phyloP scores from a whole-genome alignment of 2,329 filamentous ascomycete genomes.

The Aschersonia sp. region DNA sequence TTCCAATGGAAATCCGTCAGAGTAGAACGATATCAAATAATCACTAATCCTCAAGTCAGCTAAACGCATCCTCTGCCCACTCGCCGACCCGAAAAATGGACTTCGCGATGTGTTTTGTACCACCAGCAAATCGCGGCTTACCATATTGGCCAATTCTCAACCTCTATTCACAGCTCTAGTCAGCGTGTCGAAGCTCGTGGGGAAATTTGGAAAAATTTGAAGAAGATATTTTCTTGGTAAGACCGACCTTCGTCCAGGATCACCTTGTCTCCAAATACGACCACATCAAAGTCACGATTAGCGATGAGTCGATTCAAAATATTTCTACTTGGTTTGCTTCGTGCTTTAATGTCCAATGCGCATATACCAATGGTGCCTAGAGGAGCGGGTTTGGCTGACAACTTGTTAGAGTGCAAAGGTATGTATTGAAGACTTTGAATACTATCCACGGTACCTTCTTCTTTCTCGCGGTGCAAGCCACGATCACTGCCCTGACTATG shows the following conservation, averaged over 20 bases:
- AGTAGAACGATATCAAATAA: conserved; percentile 96
- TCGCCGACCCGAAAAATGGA: too few relatives aligned
- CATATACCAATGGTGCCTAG: conserved; percentile 77
- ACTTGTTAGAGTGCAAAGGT: conserved; percentile 12
- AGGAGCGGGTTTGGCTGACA: conserved; percentile 38
- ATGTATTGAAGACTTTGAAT: not conserved
- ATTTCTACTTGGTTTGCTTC: conserved; percentile 92
- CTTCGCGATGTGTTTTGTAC: too few relatives aligned
- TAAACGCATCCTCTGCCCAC: conserved; percentile 6
- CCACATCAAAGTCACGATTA: conserved; percentile 86
- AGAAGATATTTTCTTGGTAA: not conserved
- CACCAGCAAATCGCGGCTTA: conserved; percentile 19
- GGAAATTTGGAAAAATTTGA: not conserved
- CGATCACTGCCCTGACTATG: conserved; percentile 66
- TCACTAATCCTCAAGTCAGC: conserved; percentile 34
- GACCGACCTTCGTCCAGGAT: conserved; percentile 72
- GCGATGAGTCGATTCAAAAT: conserved; percentile 86
- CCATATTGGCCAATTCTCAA: conserved; percentile 93
- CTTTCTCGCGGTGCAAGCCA: conserved; percentile 39
- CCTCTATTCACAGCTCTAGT: conserved; percentile 31
- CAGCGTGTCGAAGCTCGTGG: not conserved
- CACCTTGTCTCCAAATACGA: conserved; percentile 97
- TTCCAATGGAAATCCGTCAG: conserved; percentile 88
- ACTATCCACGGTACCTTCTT: conserved; percentile 25
- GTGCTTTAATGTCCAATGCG: conserved; percentile 86